Conservation (phyloP, 768 basidiomycete species). For the Gelatoporia subvermispora region DNA sequence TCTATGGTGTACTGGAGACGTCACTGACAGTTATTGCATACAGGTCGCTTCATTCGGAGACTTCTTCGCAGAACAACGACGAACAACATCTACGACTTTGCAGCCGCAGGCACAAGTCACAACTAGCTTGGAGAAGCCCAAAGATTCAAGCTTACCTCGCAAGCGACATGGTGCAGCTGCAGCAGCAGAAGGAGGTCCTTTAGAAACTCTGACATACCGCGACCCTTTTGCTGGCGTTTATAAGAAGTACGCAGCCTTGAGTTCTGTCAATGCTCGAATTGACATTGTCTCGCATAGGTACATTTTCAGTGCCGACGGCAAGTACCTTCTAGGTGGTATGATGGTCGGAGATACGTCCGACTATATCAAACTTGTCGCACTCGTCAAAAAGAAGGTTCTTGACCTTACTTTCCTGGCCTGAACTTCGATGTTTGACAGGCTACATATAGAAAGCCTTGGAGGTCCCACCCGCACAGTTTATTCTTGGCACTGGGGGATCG, state of each 20-base stretch:
- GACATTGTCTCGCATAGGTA: constrained; percentile 31
- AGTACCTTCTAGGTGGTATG: constrained; percentile 70
- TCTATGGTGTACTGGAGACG: not conserved
- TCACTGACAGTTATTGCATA: not conserved
- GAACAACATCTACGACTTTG: constrained; percentile 6
- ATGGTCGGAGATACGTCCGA: constrained; percentile 74
- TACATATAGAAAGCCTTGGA: constrained; percentile 54
- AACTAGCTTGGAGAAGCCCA: constrained; percentile 3
- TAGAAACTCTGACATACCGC: constrained; percentile 60
- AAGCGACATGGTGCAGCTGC: constrained; percentile 20
- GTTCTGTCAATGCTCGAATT: not conserved
- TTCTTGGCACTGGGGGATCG: constrained; percentile 47
- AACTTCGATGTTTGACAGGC: not conserved
- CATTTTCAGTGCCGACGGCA: constrained; percentile 67
- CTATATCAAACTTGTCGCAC: constrained; percentile 63
- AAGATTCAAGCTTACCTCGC: constrained; percentile 18
- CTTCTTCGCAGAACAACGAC: constrained; percentile 56
- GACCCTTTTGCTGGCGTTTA: constrained; percentile 71
- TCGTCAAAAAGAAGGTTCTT: constrained; percentile 63
- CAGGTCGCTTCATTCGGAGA: constrained; percentile 69
- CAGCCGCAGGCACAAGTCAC: constrained; percentile 12
- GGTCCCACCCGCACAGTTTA: constrained; percentile 60
- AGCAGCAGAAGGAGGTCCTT: constrained; percentile 31
- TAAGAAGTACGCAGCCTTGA: constrained; percentile 45
- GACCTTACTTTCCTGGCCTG: not conserved